Percentiles rank a stretch among this genome's conserved stretches.
These are phyloP conservation scores for Thamnidium elegans DNA, from an alignment of 192 early-diverging fungal genomes.

Conservation along the genomic window DNA sequence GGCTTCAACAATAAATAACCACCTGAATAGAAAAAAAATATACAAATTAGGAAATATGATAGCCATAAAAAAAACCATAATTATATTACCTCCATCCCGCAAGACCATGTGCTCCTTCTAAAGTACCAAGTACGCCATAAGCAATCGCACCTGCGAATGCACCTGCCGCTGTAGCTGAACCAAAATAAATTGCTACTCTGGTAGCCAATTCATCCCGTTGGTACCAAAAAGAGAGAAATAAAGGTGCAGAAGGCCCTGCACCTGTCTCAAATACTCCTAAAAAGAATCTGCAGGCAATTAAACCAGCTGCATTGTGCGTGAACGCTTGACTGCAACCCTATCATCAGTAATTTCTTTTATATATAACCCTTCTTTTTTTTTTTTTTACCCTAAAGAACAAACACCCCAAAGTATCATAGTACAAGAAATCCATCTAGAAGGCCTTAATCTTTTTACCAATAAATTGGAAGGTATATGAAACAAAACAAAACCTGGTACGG, in stretches of 20 bases:
- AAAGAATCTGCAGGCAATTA: slow-evolving; percentile 30
- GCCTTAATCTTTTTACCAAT: slow-evolving; percentile 24
- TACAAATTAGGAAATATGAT: too few species aligned
- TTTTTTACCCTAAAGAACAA: slow-evolving; percentile 24
- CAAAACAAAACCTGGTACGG: slow-evolving; percentile 23
- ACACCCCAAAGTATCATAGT: slow-evolving; percentile 35
- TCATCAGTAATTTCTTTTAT: neutral
- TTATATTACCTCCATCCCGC: slow-evolving; percentile 53
- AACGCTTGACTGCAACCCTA: slow-evolving; percentile 16
- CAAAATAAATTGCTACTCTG: slow-evolving; percentile 59
- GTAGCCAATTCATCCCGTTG: slow-evolving; percentile 19
- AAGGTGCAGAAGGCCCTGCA: slow-evolving; percentile 18
- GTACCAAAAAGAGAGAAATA: slow-evolving; percentile 31
- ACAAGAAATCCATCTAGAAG: slow-evolving; percentile 27
- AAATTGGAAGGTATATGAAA: slow-evolving; percentile 32
- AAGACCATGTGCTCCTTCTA: slow-evolving; percentile 48
- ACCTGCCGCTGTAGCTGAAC: slow-evolving; percentile 68
- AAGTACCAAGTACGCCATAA: slow-evolving; percentile 54
- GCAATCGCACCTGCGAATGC: slow-evolving; percentile 72
- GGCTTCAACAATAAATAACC: slow-evolving; percentile 72
- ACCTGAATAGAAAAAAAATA: slow-evolving; percentile 30
- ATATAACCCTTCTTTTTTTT: neutral
- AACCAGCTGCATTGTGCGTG: slow-evolving; percentile 22
- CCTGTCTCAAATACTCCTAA: slow-evolving; percentile 28
- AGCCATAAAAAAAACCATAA: too few species aligned